Conservation (phyloP, 2,329 filamentous ascomycete species). For the Pseudogymnoascus sp. region DNA sequence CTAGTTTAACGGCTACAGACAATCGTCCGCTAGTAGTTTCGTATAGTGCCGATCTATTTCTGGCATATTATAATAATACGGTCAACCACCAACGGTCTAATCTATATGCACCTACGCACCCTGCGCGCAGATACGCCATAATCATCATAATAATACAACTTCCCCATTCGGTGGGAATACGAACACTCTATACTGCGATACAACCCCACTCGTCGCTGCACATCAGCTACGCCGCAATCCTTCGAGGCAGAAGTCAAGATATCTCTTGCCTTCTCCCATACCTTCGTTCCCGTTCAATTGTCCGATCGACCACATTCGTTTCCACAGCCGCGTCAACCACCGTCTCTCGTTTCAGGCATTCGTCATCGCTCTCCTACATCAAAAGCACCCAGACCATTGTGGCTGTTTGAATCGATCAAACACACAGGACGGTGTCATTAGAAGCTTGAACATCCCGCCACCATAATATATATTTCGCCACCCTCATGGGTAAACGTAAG, state of each 20-base stretch:
- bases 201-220: not conserved
- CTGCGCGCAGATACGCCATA: conserved; percentile 6
- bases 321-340: not conserved
- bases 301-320: conserved; percentile 6
- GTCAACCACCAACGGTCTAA: not conserved
- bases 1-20: conserved; percentile 4
- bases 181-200: not conserved
- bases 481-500: conserved; percentile 7
- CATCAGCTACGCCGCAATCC: not conserved
- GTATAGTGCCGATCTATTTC: conserved; percentile 2
- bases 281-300: conserved; percentile 5
- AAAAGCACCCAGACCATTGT: not conserved
- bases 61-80: conserved; percentile 5
- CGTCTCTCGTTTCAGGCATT: conserved; percentile 3
- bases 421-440: not conserved
- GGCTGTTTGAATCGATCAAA: not conserved
- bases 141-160: conserved; percentile 7
- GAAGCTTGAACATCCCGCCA: not conserved
- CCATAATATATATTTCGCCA: not conserved
- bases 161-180: conserved; percentile 4
- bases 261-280: not conserved
- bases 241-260: not conserved
- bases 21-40: not conserved
- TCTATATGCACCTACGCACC: not conserved
- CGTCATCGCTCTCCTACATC: not conserved